Evolutionary conservation across 768 basidiomycete genomes (phyloP).

Genomic region (Rhodotorula taiwanensis): DNA sequence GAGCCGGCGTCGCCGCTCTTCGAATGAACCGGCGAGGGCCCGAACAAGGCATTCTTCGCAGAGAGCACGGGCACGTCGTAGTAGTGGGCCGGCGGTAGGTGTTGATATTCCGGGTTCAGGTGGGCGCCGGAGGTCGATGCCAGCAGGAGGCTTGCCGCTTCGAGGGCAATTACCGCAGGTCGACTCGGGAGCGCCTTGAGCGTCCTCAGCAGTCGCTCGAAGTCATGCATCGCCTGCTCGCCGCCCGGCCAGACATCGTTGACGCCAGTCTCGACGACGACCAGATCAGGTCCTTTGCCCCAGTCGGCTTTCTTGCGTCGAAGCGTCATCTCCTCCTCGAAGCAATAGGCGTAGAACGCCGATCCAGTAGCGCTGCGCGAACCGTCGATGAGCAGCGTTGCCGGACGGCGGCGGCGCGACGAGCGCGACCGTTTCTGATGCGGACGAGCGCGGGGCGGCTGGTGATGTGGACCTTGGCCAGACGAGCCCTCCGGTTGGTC

Average conservation of each 20-base stretch:
- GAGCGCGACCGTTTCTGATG: not conserved
- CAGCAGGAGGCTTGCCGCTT: constrained; percentile 79
- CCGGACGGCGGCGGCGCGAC: constrained; percentile 49
- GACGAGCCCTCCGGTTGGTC: not conserved
- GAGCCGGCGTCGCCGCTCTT: not conserved
- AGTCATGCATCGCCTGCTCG: constrained; percentile 52
- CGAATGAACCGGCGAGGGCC: constrained; percentile 12
- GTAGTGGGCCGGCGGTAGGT: constrained; percentile 82
- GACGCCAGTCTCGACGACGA: constrained; percentile 84
- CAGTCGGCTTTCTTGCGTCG: constrained; percentile 71
- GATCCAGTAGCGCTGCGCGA: constrained; percentile 84
- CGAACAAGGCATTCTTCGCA: constrained; percentile 30
- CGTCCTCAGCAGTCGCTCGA: constrained; percentile 10
- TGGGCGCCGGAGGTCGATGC: constrained; percentile 79
- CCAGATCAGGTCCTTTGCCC: constrained; percentile 84
- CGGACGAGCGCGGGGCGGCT: not conserved
- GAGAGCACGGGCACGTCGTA: constrained; percentile 88
- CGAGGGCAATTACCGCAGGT: constrained; percentile 66
- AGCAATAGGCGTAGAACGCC: constrained; percentile 89
- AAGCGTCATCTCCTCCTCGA: constrained; percentile 80
- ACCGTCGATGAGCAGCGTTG: constrained; percentile 90
- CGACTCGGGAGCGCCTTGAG: constrained; percentile 75
- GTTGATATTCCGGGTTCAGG: constrained; percentile 77
- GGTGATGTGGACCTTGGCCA: not conserved
- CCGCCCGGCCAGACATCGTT: constrained; percentile 70